Evolutionary conservation across 208 protist genomes (phyloP).

Genomic region (Blechomonas ayalai): DNA sequence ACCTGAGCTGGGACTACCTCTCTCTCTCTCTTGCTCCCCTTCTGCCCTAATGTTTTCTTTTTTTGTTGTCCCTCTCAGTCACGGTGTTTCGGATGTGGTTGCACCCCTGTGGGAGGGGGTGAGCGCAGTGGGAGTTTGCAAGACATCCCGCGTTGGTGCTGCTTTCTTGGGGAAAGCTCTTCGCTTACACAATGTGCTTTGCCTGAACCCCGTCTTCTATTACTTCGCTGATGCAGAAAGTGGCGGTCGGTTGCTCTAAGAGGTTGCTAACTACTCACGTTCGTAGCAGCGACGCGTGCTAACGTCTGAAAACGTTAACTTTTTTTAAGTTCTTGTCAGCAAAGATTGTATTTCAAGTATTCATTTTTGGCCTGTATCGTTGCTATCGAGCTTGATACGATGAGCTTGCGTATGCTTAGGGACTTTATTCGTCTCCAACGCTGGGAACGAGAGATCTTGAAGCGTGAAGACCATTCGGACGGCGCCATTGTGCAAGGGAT

Average conservation of each 20-base stretch:
- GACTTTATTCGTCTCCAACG: constrained; percentile 64
- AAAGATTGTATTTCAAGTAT: background rate
- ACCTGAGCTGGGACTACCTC: too few relatives aligned
- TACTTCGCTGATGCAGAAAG: too few relatives aligned
- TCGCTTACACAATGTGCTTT: too few relatives aligned
- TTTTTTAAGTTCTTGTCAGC: too few relatives aligned
- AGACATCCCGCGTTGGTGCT: too few relatives aligned
- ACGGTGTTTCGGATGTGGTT: background rate
- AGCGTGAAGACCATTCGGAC: constrained; percentile 38
- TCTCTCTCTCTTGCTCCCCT: background rate
- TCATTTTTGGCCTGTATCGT: constrained; percentile 1
- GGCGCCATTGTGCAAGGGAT: constrained; percentile 30
- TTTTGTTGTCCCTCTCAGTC: background rate
- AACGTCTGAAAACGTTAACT: too few relatives aligned
- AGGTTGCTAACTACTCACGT: too few relatives aligned
- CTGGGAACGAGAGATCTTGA: constrained; percentile 65
- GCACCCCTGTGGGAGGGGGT: background rate
- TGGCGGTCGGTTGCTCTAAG: too few relatives aligned
- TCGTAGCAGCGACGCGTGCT: too few relatives aligned
- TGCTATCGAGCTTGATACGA: constrained; percentile 1
- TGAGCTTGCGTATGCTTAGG: constrained; percentile 48
- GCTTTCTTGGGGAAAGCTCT: too few relatives aligned
- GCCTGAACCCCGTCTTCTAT: too few relatives aligned
- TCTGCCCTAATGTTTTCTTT: constrained; percentile 13
- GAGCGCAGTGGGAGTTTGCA: background rate